These are phyloP conservation scores for Thozetella sp. DNA, from an alignment of 495 filamentous ascomycete genomes.

Conservation along the genomic window DNA sequence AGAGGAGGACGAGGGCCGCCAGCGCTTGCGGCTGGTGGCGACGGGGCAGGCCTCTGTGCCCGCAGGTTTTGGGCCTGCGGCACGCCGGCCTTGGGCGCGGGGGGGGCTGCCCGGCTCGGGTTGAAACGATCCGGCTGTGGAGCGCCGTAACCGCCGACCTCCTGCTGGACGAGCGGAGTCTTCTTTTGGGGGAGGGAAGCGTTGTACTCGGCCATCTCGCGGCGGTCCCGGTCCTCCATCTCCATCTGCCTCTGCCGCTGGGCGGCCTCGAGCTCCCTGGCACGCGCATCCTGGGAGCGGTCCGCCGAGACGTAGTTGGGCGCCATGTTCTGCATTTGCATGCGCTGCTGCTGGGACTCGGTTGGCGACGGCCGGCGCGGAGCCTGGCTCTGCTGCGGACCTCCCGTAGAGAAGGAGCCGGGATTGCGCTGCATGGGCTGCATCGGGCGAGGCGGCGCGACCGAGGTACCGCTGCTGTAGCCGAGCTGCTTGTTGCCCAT, in stretches of 20 bases:
- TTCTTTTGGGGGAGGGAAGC: conserved; percentile 79
- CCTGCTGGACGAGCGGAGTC: conserved; percentile 81
- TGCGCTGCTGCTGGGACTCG: conserved; percentile 39
- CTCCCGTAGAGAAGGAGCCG: conserved; percentile 35
- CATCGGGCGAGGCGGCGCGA: conserved; percentile 79
- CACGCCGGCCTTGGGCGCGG: conserved; percentile 54
- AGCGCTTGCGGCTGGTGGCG: conserved; percentile 43
- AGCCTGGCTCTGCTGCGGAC: conserved; percentile 21
- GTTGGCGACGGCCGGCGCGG: conserved; percentile 41
- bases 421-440: conserved; percentile 58
- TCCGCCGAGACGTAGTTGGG: conserved; percentile 53
- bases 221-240: conserved; percentile 65
- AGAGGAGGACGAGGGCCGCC: conserved; percentile 34
- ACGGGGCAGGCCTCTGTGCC: conserved; percentile 52
- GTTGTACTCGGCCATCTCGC: conserved; percentile 84
- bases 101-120: conserved; percentile 70
- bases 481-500: conserved; percentile 69
- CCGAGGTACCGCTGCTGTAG: conserved; percentile 62
- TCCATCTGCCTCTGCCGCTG: conserved; percentile 64
- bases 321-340: conserved; percentile 46
- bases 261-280: conserved; percentile 36
- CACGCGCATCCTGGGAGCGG: conserved; percentile 54
- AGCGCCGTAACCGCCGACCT: conserved; percentile 60
- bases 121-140: conserved; percentile 70
- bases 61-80: conserved; percentile 50